phyloP scores from a whole-genome alignment of 768 basidiomycete genomes.

The Fibroporia radiculosa region DNA sequence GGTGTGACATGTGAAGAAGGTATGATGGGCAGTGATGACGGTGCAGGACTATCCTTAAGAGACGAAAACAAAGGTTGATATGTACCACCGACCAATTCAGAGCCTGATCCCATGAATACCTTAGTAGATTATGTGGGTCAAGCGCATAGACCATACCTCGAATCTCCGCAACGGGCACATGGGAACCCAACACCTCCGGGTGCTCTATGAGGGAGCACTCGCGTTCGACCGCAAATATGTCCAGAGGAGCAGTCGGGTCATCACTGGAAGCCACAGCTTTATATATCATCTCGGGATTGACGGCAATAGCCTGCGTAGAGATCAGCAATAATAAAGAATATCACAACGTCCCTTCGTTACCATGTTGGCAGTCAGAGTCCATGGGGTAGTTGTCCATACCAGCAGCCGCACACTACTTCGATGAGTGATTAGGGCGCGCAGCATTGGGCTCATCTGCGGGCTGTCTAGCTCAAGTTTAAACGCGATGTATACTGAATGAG shows the following conservation, averaged over 20 bases:
- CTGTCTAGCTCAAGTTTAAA: slow-evolving; percentile 49
- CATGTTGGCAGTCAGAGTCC: slow-evolving; percentile 96
- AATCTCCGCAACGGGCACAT: slow-evolving; percentile 25
- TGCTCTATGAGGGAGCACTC: slow-evolving; percentile 25
- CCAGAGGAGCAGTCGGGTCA: slow-evolving; percentile 15
- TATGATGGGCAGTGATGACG: slow-evolving; percentile 37
- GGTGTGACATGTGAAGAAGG: slow-evolving; percentile 72
- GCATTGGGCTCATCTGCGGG: slow-evolving; percentile 11
- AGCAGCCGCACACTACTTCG: slow-evolving; percentile 43
- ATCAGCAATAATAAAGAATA: neutral
- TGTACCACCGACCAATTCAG: slow-evolving; percentile 47
- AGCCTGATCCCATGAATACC: slow-evolving; percentile 21
- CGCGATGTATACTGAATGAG: slow-evolving; percentile 79
- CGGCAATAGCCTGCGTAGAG: slow-evolving; percentile 70
- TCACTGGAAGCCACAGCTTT: slow-evolving; percentile 11
- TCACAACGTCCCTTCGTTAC: slow-evolving; percentile 28
- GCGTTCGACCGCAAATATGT: slow-evolving; percentile 48
- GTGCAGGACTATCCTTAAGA: neutral
- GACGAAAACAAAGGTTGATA: slow-evolving; percentile 59
- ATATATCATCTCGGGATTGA: slow-evolving; percentile 63
- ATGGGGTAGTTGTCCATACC: slow-evolving; percentile 97
- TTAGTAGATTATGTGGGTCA: neutral
- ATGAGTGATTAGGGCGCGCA: slow-evolving; percentile 27
- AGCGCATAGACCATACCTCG: slow-evolving; percentile 24
- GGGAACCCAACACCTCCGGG: slow-evolving; percentile 1